These are phyloP conservation scores for Vachellia pachyceras DNA, from an alignment of 306 rosid species.

Conservation along the genomic window DNA sequence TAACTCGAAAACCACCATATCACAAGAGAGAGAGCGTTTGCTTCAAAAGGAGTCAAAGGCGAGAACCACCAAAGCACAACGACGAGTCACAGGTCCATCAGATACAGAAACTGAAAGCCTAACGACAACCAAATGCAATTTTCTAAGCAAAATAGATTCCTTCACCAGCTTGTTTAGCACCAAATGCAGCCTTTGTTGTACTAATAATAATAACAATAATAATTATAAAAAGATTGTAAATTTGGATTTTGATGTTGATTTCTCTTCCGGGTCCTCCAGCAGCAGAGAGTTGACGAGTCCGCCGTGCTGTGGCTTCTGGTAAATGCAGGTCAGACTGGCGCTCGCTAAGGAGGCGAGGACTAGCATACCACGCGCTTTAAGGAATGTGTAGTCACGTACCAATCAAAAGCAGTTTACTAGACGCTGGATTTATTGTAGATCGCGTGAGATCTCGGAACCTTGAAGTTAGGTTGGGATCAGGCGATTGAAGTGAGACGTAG, in stretches of 20 bases:
- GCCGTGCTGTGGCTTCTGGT: conserved; percentile 2
- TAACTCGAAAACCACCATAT: conserved; percentile 54
- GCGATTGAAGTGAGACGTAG: not conserved
- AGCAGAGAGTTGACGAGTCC: conserved; percentile 24
- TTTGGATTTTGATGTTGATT: not conserved
- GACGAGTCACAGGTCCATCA: conserved; percentile 56
- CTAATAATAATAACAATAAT: conserved; percentile 22
- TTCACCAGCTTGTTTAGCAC: conserved; percentile 43
- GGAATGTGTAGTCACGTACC: not conserved
- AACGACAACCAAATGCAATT: conserved; percentile 58
- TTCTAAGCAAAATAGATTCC: conserved; percentile 46
- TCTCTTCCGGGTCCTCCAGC: not conserved
- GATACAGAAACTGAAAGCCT: conserved; percentile 74
- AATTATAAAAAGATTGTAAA: not conserved
- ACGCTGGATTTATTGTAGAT: not conserved
- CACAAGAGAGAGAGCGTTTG: conserved; percentile 61
- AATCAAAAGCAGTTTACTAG: not conserved
- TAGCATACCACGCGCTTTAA: not conserved
- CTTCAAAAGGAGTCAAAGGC: conserved; percentile 79
- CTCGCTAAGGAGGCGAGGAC: not conserved
- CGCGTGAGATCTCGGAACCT: not conserved
- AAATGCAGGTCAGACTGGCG: conserved; percentile 11
- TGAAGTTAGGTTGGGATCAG: not conserved
- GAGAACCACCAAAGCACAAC: conserved; percentile 51
- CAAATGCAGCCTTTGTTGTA: conserved; percentile 35